Evolutionary conservation across 306 rosid species (phyloP).

Genomic region (Vigna mungo): DNA sequence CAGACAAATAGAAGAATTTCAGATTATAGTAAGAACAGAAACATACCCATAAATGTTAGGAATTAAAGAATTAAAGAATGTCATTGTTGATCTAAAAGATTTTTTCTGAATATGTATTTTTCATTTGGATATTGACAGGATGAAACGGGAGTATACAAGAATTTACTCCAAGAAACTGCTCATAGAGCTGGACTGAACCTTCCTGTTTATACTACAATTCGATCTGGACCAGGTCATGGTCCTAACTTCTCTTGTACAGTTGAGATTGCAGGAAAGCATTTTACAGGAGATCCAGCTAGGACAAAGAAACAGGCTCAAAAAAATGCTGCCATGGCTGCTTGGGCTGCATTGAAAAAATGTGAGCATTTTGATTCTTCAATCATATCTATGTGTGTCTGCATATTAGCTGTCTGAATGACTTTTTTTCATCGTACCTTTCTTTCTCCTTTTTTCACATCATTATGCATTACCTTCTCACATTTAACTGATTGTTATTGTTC

Average conservation of each 20-base stretch:
- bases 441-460: not conserved
- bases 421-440: slow-evolving; percentile 1
- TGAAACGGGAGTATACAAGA: slow-evolving; percentile 87
- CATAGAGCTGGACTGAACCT: slow-evolving; percentile 87
- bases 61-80: slow-evolving; percentile 30
- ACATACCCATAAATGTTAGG: not conserved
- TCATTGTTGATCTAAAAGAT: not conserved
- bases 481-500: slow-evolving; percentile 30
- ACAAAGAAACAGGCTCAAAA: slow-evolving; percentile 92
- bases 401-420: not conserved
- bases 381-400: slow-evolving; percentile 30
- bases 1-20: not conserved
- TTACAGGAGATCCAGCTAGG: slow-evolving; percentile 71
- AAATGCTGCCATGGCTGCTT: slow-evolving; percentile 84
- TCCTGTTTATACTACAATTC: slow-evolving; percentile 73
- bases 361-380: slow-evolving; percentile 40
- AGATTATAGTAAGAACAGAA: slow-evolving; percentile 9
- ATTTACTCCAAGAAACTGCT: slow-evolving; percentile 90
- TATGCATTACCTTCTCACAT: slow-evolving; percentile 15
- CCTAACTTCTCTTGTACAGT: slow-evolving; percentile 73
- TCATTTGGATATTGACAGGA: slow-evolving; percentile 53
- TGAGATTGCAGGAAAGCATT: slow-evolving; percentile 81
- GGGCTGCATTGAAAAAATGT: slow-evolving; percentile 79
- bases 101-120: not conserved
- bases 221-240: slow-evolving; percentile 74